phyloP scores from a whole-genome alignment of 805 yeast species.

The Starmerella floris region DNA sequence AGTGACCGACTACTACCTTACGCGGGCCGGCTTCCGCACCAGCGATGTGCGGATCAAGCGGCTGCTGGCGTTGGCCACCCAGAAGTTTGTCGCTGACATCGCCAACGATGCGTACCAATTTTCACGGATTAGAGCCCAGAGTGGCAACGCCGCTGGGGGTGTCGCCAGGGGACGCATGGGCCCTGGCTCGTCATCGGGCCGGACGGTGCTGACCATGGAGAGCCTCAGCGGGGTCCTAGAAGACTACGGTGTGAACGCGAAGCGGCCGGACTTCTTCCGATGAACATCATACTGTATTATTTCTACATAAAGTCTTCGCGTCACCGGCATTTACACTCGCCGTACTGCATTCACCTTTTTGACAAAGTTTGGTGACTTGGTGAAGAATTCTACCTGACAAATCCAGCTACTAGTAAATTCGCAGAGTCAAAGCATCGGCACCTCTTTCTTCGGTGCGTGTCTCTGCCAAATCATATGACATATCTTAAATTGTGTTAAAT shows the following conservation, averaged over 20 bases:
- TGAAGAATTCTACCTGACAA: too few species aligned
- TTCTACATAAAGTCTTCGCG: neutral
- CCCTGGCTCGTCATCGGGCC: constrained; percentile 21
- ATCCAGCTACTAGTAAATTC: too few species aligned
- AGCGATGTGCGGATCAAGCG: constrained; percentile 68
- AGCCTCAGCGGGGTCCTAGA: constrained; percentile 84
- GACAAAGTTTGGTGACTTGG: too few species aligned
- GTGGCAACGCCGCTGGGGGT: constrained; percentile 35
- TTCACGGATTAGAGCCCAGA: constrained; percentile 75
- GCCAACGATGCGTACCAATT: constrained; percentile 96
- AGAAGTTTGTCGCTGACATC: constrained; percentile 82
- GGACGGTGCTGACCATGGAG: constrained; percentile 82
- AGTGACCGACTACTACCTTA: constrained; percentile 81
- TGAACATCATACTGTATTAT: constrained; percentile 25
- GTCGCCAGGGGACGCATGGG: constrained; percentile 27
- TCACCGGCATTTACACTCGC: neutral
- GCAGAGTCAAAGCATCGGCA: too few species aligned
- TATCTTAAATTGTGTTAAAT: too few species aligned
- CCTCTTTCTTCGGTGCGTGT: too few species aligned
- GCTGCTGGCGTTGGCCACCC: constrained; percentile 84
- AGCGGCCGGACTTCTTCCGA: constrained; percentile 88
- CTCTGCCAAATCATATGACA: too few species aligned
- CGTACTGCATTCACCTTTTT: neutral
- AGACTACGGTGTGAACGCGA: constrained; percentile 82
- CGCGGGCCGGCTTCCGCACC: constrained; percentile 73